These are phyloP conservation scores for Diplogelasinospora grovesii DNA, from an alignment of 495 filamentous ascomycete genomes.

Conservation along the genomic window DNA sequence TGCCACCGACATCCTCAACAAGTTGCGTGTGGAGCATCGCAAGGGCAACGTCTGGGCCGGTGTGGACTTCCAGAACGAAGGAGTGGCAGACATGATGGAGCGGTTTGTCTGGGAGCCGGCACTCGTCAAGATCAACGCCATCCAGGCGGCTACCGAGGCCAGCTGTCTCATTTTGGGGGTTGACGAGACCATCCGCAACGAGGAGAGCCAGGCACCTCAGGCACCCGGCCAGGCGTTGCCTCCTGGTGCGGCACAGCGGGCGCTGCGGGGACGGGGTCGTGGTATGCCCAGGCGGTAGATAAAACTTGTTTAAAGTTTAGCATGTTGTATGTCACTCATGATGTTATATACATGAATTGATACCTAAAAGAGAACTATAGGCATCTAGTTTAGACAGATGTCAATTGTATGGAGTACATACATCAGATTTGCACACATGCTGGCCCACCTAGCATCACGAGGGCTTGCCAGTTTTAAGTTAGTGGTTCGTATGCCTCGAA, in stretches of 20 bases:
- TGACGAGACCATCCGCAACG: conserved; percentile 96
- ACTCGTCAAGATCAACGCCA: conserved; percentile 93
- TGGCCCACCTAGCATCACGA: no score
- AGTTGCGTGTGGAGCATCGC: conserved; percentile 86
- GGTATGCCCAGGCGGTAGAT: conserved; percentile 84
- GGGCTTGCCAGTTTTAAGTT: no score
- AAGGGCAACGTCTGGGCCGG: conserved; percentile 90
- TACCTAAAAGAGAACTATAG: no score
- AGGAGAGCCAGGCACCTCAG: conserved; percentile 78
- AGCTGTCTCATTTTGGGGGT: conserved; percentile 91
- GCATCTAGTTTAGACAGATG: no score
- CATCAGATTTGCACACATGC: no score
- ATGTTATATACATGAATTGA: conserved; percentile 11
- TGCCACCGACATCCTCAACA: conserved; percentile 93
- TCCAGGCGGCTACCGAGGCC: conserved; percentile 92
- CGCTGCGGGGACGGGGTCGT: conserved; percentile 77
- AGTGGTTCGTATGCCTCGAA: no score
- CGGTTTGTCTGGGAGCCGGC: conserved; percentile 96
- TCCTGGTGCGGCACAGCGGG: conserved; percentile 87
- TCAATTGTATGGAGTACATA: no score
- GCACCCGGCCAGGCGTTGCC: conserved; percentile 72
- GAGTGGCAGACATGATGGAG: conserved; percentile 85
- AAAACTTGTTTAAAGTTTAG: no score
- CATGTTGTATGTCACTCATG: conserved; percentile 1
- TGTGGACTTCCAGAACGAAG: conserved; percentile 90